Conservation (phyloP, 345 rosid genomes). For the Punica granatum region DNA sequence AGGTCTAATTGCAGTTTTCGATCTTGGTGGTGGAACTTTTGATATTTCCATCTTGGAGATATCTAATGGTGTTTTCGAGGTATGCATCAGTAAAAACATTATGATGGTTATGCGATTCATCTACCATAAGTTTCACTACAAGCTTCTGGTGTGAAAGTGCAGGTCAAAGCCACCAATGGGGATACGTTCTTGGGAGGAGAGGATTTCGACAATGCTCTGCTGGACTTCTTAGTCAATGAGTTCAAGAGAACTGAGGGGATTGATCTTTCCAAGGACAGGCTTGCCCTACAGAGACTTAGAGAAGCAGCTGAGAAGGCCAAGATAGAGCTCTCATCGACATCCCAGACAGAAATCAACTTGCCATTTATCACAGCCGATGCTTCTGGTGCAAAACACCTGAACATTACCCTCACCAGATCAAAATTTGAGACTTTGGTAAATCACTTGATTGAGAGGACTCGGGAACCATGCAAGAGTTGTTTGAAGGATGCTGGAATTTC, state of each 20-base stretch:
- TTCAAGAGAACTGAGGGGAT: slow-evolving; percentile 25
- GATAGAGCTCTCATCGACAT: slow-evolving; percentile 30
- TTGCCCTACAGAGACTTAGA: slow-evolving; percentile 33
- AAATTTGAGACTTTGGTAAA: slow-evolving; percentile 26
- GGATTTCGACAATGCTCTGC: slow-evolving; percentile 31
- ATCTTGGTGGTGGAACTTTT: slow-evolving; percentile 37
- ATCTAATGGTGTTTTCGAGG: slow-evolving; percentile 42
- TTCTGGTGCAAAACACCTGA: slow-evolving; percentile 35
- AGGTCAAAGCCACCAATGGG: slow-evolving; percentile 45
- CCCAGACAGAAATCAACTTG: slow-evolving; percentile 31
- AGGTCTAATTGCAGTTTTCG: slow-evolving; percentile 38
- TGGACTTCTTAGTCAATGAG: slow-evolving; percentile 30
- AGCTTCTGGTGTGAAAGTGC: neutral
- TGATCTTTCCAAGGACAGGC: slow-evolving; percentile 29
- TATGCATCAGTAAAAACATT: neutral
- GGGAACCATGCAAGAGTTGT: slow-evolving; percentile 27
- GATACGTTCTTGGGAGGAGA: slow-evolving; percentile 42
- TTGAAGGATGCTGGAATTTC: slow-evolving; percentile 33
- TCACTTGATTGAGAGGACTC: slow-evolving; percentile 25
- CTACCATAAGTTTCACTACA: neutral
- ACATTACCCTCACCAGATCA: slow-evolving; percentile 27
- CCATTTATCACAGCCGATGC: slow-evolving; percentile 35
- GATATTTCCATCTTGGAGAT: slow-evolving; percentile 35
- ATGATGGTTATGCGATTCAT: neutral
- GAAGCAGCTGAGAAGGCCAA: slow-evolving; percentile 39